These are phyloP conservation scores for Dionaea muscipula DNA, from an alignment of 179 eudicot genomes.

Conservation along the genomic window DNA sequence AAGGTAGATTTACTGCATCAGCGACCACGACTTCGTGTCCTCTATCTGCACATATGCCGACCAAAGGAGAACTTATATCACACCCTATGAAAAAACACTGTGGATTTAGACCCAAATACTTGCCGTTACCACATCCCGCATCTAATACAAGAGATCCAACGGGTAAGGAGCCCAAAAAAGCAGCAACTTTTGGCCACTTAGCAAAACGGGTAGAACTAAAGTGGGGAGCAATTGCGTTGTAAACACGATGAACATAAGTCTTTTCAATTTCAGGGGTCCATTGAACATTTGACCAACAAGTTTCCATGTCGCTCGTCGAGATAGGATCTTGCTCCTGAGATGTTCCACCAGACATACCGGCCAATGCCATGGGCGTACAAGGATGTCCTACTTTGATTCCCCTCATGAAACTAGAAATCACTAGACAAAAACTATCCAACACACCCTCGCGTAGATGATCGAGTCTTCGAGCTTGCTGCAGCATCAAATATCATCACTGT, in stretches of 20 bases:
- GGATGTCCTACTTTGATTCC: conserved; percentile 20
- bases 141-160: conserved; percentile 70
- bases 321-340: conserved; percentile 5
- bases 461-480: background rate
- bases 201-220: conserved; percentile 94
- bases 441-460: conserved; percentile 1
- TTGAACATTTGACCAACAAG: conserved; percentile 23
- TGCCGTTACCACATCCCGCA: conserved; percentile 97
- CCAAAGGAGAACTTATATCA: conserved; percentile 68
- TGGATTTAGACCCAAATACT: conserved; percentile 69
- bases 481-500: conserved; percentile 12
- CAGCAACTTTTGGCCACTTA: conserved; percentile 90
- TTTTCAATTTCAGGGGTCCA: conserved; percentile 86
- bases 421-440: conserved; percentile 1
- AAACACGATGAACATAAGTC: conserved; percentile 80
- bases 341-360: conserved; percentile 10
- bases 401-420: conserved; percentile 18
- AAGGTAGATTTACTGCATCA: conserved; percentile 89
- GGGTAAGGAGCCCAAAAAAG: conserved; percentile 57
- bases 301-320: conserved; percentile 6
- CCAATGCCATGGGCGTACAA: conserved; percentile 3
- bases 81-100: conserved; percentile 69
- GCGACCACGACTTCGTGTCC: conserved; percentile 82
- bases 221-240: conserved; percentile 96
- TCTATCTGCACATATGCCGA: conserved; percentile 63